Conservation (phyloP, 768 basidiomycete genomes). For the Cantharellus cinnabarinus region DNA sequence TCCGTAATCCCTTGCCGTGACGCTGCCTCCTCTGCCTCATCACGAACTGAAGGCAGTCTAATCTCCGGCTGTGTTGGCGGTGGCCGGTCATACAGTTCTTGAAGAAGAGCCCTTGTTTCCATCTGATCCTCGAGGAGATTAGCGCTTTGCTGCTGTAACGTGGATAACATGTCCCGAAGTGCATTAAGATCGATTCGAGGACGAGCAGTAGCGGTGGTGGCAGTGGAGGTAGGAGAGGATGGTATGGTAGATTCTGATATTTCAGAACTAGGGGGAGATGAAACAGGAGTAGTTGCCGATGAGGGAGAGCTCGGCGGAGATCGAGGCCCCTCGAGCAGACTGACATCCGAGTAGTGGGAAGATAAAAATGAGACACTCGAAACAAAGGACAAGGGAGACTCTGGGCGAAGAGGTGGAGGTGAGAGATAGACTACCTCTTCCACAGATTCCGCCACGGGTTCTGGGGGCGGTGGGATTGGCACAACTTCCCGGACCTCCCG, state of each 20-base stretch:
- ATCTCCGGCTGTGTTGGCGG: conserved; percentile 12
- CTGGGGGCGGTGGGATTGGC: background rate
- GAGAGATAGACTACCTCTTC: conserved; percentile 12
- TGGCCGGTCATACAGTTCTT: conserved; percentile 35
- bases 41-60: background rate
- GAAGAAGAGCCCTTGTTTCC: conserved; percentile 37
- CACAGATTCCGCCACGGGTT: conserved; percentile 9
- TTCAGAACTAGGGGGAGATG: conserved; percentile 15
- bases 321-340: conserved; percentile 15
- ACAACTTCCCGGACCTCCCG: too few species aligned
- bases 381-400: conserved; percentile 22
- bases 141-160: conserved; percentile 36
- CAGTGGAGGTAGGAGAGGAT: conserved; percentile 21
- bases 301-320: conserved; percentile 9
- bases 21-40: background rate
- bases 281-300: conserved; percentile 14
- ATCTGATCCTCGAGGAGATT: conserved; percentile 44
- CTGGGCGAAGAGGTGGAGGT: conserved; percentile 24
- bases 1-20: background rate
- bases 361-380: conserved; percentile 26
- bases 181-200: conserved; percentile 15
- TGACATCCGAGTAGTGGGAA: conserved; percentile 59
- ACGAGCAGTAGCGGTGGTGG: conserved; percentile 13
- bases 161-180: conserved; percentile 33
- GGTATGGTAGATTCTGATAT: conserved; percentile 16